Evolutionary conservation across 2,329 filamentous ascomycete species (phyloP).

Genomic region (Fusarium pseudoanthophilum): DNA sequence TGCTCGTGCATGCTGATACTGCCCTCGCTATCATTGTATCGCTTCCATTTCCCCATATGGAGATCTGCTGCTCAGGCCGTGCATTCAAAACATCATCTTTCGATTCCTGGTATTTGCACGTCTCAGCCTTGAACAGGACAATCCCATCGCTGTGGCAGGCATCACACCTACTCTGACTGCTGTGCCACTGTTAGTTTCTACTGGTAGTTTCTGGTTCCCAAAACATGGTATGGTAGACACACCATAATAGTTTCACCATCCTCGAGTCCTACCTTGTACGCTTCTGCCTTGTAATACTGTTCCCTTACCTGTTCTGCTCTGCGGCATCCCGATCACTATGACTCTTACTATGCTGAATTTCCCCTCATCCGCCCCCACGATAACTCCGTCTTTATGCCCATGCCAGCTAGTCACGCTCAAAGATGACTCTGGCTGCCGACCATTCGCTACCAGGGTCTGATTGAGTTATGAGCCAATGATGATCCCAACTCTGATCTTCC

Average conservation of each 20-base stretch:
- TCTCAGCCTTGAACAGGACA: constrained; percentile 23
- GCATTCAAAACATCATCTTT: constrained; percentile 26
- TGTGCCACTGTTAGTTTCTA: constrained; percentile 24
- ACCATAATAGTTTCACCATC: constrained; percentile 11
- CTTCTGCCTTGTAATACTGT: constrained; percentile 11
- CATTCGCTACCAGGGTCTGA: constrained; percentile 17
- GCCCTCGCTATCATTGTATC: constrained; percentile 16
- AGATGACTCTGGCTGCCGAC: constrained; percentile 21
- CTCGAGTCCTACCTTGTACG: background rate
- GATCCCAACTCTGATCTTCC: background rate
- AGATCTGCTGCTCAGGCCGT: constrained; percentile 26
- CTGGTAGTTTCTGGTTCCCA: background rate
- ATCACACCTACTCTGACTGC: constrained; percentile 27
- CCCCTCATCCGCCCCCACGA: constrained; percentile 17
- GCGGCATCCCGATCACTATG: background rate
- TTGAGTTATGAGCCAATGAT: constrained; percentile 29
- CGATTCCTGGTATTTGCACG: constrained; percentile 17
- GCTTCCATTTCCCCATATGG: constrained; percentile 32
- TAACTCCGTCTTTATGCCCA: constrained; percentile 8
- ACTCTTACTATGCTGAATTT: background rate
- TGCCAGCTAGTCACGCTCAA: constrained; percentile 16
- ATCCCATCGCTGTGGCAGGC: constrained; percentile 29
- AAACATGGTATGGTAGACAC: constrained; percentile 3
- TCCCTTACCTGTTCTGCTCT: constrained; percentile 14
- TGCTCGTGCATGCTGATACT: constrained; percentile 19